These are phyloP conservation scores for Fonsecaea multimorphosa DNA, from an alignment of 2,329 filamentous ascomycete species.

Conservation along the genomic window DNA sequence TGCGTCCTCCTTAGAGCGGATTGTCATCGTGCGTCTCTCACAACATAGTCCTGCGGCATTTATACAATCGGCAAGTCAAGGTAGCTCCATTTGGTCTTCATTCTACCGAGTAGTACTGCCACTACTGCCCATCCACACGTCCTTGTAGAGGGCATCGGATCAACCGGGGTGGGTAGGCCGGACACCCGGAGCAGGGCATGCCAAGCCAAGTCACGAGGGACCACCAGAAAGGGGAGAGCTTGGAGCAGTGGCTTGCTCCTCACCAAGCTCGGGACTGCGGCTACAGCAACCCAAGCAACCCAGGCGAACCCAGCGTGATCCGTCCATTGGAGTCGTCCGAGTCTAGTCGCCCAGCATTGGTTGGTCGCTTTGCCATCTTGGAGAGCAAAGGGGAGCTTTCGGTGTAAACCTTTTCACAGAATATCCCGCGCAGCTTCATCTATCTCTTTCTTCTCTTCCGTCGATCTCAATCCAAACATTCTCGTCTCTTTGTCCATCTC, in stretches of 20 bases:
- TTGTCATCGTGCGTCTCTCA: not conserved
- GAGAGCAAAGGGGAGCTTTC: slow-evolving; percentile 2
- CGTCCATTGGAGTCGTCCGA: not conserved
- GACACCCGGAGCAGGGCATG: slow-evolving; percentile 11
- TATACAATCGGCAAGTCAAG: not conserved
- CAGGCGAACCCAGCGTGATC: not conserved
- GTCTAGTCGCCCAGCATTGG: not conserved
- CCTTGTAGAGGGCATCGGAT: slow-evolving; percentile 6
- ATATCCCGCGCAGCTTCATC: slow-evolving; percentile 11
- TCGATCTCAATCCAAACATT: no score
- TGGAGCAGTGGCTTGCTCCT: not conserved
- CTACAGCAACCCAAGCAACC: slow-evolving; percentile 7
- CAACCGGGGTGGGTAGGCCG: not conserved
- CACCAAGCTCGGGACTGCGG: slow-evolving; percentile 18
- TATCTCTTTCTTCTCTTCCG: slow-evolving; percentile 2
- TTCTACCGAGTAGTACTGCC: no score
- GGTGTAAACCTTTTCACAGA: slow-evolving; percentile 11
- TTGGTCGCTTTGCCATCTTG: not conserved
- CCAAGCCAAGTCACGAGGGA: slow-evolving; percentile 19
- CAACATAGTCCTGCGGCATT: not conserved
- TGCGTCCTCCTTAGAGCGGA: not conserved
- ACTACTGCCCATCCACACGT: not conserved
- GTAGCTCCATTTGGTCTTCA: no score
- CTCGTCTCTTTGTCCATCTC: slow-evolving; percentile 4
- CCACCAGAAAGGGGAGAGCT: slow-evolving; percentile 1